phyloP scores from a whole-genome alignment of 495 filamentous ascomycete genomes.

The Aspergillus avenaceus region DNA sequence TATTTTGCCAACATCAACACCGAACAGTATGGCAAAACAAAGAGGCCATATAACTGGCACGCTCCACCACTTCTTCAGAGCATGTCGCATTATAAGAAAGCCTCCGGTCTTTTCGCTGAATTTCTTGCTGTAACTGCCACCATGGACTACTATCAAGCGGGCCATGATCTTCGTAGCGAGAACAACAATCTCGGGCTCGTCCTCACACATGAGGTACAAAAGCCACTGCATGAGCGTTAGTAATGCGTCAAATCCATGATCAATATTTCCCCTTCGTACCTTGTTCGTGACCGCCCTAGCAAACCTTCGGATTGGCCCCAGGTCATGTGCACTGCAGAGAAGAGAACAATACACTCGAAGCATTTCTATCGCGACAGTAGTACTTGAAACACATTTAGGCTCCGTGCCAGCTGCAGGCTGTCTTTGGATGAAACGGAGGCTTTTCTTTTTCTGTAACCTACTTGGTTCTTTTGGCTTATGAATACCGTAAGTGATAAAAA shows the following conservation, averaged over 20 bases:
- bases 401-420: slow-evolving; percentile 22
- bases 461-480: slow-evolving; percentile 55
- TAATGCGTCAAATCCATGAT: neutral
- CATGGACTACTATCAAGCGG: slow-evolving; percentile 78
- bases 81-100: slow-evolving; percentile 75
- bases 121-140: slow-evolving; percentile 72
- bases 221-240: slow-evolving; percentile 65
- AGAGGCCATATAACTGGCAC: slow-evolving; percentile 81
- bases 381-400: slow-evolving; percentile 28
- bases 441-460: slow-evolving; percentile 49
- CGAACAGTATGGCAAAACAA: slow-evolving; percentile 86
- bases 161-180: slow-evolving; percentile 81
- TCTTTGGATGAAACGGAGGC: slow-evolving; percentile 34
- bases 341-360: slow-evolving; percentile 79
- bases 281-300: slow-evolving; percentile 94
- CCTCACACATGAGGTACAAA: slow-evolving; percentile 85
- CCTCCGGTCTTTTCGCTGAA: slow-evolving; percentile 83
- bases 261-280: slow-evolving; percentile 46
- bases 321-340: slow-evolving; percentile 68
- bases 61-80: slow-evolving; percentile 86
- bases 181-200: slow-evolving; percentile 77
- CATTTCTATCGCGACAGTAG: slow-evolving; percentile 67
- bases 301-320: slow-evolving; percentile 72
- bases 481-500: slow-evolving; percentile 90
- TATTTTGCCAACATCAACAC: slow-evolving; percentile 69